These are phyloP conservation scores for Casaregolazyma lundiana DNA, from an alignment of 1,139 yeast genomes.

Conservation along the genomic window DNA sequence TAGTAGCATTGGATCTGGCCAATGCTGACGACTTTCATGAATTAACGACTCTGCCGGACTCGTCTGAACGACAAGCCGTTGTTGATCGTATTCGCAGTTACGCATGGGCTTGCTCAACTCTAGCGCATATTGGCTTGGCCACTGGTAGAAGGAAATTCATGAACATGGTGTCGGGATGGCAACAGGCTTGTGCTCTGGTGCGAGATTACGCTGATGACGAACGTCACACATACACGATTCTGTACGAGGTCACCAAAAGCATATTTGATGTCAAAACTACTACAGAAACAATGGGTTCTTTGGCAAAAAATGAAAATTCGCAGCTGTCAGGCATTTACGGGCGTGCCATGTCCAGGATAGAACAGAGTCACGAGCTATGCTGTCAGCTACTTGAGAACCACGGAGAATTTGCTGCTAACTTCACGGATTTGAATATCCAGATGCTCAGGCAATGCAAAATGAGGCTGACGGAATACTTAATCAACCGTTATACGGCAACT, in stretches of 20 bases:
- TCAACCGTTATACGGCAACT: conserved; percentile 2
- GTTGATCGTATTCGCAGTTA: neutral
- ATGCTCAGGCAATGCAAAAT: neutral
- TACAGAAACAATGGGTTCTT: neutral
- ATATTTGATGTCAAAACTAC: conserved; percentile 3
- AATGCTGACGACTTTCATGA: conserved; percentile 1
- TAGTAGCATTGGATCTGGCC: conserved; percentile 3
- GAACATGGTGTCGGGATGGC: conserved; percentile 7
- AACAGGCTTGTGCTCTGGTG: neutral
- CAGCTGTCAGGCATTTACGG: conserved; percentile 2
- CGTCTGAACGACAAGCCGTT: neutral
- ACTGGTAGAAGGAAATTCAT: neutral
- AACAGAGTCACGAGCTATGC: neutral
- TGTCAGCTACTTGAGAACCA: neutral
- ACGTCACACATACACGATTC: neutral
- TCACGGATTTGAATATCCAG: neutral
- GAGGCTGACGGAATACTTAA: conserved; percentile 3
- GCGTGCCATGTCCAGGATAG: neutral
- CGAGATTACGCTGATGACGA: conserved; percentile 1
- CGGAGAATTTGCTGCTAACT: neutral
- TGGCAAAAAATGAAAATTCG: neutral
- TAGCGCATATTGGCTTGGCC: neutral
- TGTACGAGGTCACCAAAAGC: neutral
- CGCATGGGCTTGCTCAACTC: neutral
- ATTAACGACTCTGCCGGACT: neutral